These are phyloP conservation scores for Suhomyces sp. DNA, from an alignment of 805 yeast species.

Conservation along the genomic window DNA sequence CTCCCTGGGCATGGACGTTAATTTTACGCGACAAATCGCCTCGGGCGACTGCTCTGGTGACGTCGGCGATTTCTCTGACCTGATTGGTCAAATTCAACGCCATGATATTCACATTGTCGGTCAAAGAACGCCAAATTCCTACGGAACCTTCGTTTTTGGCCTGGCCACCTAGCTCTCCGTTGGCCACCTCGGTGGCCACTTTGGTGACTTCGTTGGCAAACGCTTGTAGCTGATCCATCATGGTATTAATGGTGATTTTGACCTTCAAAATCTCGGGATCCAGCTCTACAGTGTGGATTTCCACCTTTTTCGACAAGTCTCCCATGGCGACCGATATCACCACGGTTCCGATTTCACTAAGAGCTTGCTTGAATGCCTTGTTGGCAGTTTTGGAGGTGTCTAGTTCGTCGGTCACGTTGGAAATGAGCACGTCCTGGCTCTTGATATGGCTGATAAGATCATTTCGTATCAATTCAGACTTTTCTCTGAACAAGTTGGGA, in stretches of 20 bases:
- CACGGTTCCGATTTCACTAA: slow-evolving; percentile 79
- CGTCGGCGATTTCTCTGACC: slow-evolving; percentile 82
- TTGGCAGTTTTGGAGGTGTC: slow-evolving; percentile 50
- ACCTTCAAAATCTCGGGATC: slow-evolving; percentile 80
- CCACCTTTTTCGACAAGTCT: slow-evolving; percentile 77
- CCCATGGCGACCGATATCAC: slow-evolving; percentile 89
- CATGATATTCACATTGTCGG: slow-evolving; percentile 85
- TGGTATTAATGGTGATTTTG: slow-evolving; percentile 76
- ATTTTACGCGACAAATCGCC: slow-evolving; percentile 83
- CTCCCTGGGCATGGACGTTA: slow-evolving; percentile 90
- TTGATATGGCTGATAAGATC: slow-evolving; percentile 28
- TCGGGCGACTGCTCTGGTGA: slow-evolving; percentile 81
- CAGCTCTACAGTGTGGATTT: slow-evolving; percentile 63
- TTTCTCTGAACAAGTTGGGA: slow-evolving; percentile 31
- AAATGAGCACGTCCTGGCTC: slow-evolving; percentile 27
- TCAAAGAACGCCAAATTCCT: slow-evolving; percentile 83
- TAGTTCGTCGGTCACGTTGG: slow-evolving; percentile 27
- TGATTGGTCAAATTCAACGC: slow-evolving; percentile 73
- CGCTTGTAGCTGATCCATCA: slow-evolving; percentile 85
- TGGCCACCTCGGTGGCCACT: slow-evolving; percentile 86
- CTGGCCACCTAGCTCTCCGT: slow-evolving; percentile 87
- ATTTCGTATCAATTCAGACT: slow-evolving; percentile 29
- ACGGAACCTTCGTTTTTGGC: slow-evolving; percentile 81
- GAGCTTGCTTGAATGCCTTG: slow-evolving; percentile 66
- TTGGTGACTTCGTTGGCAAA: slow-evolving; percentile 80